A percentile compares a stretch with the other conserved stretches of the same genome.
phyloP scores from a whole-genome alignment of 768 basidiomycete genomes.

The Pisolithus tinctorius region DNA sequence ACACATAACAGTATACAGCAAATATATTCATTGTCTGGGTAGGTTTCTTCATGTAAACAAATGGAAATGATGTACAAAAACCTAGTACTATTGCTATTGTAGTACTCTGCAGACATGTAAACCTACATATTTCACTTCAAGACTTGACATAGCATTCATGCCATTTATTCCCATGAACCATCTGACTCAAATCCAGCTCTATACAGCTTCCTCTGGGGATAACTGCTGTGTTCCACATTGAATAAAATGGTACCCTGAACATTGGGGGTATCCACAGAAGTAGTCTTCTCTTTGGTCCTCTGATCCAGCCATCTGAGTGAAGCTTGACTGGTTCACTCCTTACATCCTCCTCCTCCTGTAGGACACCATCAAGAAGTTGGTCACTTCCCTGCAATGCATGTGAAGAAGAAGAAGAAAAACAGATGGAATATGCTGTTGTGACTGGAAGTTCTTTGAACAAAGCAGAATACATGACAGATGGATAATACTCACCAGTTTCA shows the following conservation, averaged over 20 bases:
- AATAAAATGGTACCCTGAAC: not conserved
- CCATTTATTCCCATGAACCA: too few relatives aligned
- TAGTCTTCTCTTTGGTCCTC: not conserved
- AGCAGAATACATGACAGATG: too few relatives aligned
- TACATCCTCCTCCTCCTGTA: not conserved
- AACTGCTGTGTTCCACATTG: not conserved
- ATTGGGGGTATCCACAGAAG: not conserved
- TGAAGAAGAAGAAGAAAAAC: not conserved
- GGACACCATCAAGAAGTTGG: not conserved
- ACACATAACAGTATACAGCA: too few relatives aligned
- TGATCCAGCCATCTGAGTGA: not conserved
- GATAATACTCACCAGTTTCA: too few relatives aligned
- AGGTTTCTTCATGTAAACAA: too few relatives aligned
- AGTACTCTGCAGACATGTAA: too few relatives aligned
- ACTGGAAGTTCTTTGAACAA: too few relatives aligned
- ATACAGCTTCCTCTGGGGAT: not conserved
- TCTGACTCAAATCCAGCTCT: not conserved
- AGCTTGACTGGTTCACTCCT: not conserved
- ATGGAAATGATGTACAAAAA: too few relatives aligned
- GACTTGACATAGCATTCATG: not conserved
- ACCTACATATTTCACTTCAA: too few relatives aligned
- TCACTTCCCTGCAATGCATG: not conserved
- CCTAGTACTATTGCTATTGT: too few relatives aligned
- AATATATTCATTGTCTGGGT: too few relatives aligned
- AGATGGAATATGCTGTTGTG: too few relatives aligned